Evolutionary conservation across 139 green algal species (phyloP).

Genomic region (Chlorella sorokiniana): DNA sequence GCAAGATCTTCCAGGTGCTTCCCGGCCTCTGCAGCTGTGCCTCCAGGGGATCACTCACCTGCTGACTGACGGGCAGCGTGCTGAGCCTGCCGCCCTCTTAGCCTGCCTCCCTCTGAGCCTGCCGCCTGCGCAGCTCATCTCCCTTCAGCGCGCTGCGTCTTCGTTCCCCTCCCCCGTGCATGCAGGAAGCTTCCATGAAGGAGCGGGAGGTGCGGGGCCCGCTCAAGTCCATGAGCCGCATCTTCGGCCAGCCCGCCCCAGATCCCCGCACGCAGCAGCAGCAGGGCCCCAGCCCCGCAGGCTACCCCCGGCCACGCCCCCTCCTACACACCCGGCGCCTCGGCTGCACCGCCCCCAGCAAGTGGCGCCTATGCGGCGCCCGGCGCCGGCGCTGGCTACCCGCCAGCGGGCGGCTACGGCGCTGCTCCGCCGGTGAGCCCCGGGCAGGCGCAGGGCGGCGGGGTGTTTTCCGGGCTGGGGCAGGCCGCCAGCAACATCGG

Average conservation of each 20-base stretch:
- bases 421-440: background rate
- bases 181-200: slow-evolving; percentile 3
- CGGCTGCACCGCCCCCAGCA: background rate
- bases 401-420: too few species aligned
- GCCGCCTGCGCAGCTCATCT: background rate
- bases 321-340: background rate
- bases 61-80: background rate
- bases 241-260: background rate
- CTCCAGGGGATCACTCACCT: too few species aligned
- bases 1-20: slow-evolving; percentile 57
- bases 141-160: too few species aligned
- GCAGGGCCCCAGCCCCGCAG: background rate
- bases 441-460: background rate
- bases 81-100: background rate
- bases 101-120: background rate
- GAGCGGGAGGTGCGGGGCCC: slow-evolving; percentile 1
- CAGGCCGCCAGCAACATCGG: background rate
- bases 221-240: background rate
- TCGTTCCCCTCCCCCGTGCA: too few species aligned
- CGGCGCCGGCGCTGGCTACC: background rate
- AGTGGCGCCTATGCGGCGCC: background rate
- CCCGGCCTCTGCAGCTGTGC: too few species aligned
- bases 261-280: background rate
- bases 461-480: background rate
- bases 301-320: background rate